A percentile compares a stretch with the other conserved stretches of the same genome.
Conservation (phyloP, 2,329 filamentous ascomycete species). For the Chrysoporthe cubensis region DNA sequence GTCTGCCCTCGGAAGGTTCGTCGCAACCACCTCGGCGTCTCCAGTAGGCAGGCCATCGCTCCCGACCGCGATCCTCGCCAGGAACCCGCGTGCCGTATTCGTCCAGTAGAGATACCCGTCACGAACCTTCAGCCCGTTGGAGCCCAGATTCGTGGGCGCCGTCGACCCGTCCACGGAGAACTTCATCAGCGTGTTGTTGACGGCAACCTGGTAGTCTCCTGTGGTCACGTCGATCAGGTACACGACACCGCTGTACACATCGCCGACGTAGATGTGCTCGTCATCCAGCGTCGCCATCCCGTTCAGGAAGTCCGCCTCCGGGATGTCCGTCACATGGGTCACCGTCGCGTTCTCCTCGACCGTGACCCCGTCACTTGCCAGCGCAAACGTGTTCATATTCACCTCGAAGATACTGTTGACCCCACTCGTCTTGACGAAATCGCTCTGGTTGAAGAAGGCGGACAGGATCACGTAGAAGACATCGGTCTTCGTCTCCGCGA, state of each 20-base stretch:
- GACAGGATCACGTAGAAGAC: slow-evolving; percentile 20
- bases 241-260: slow-evolving; percentile 35
- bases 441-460: slow-evolving; percentile 4
- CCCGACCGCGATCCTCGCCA: slow-evolving; percentile 14
- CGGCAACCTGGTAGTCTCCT: slow-evolving; percentile 29
- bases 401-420: slow-evolving; percentile 20
- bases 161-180: slow-evolving; percentile 23
- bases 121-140: slow-evolving; percentile 37
- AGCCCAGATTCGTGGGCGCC: slow-evolving; percentile 28
- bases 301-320: slow-evolving; percentile 33
- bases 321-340: slow-evolving; percentile 22
- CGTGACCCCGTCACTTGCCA: background rate
- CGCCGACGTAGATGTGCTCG: slow-evolving; percentile 34
- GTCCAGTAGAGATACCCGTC: slow-evolving; percentile 36
- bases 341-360: slow-evolving; percentile 18
- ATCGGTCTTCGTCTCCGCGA: slow-evolving; percentile 15
- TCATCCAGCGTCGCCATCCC: slow-evolving; percentile 32
- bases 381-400: slow-evolving; percentile 14
- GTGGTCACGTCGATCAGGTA: slow-evolving; percentile 34
- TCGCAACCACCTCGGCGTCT: background rate
- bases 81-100: slow-evolving; percentile 30
- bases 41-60: slow-evolving; percentile 11
- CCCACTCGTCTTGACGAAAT: slow-evolving; percentile 19
- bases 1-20: slow-evolving; percentile 15
- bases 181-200: slow-evolving; percentile 34